These are phyloP conservation scores for Abrus precatorius DNA, from an alignment of 306 rosid genomes.

Conservation along the genomic window DNA sequence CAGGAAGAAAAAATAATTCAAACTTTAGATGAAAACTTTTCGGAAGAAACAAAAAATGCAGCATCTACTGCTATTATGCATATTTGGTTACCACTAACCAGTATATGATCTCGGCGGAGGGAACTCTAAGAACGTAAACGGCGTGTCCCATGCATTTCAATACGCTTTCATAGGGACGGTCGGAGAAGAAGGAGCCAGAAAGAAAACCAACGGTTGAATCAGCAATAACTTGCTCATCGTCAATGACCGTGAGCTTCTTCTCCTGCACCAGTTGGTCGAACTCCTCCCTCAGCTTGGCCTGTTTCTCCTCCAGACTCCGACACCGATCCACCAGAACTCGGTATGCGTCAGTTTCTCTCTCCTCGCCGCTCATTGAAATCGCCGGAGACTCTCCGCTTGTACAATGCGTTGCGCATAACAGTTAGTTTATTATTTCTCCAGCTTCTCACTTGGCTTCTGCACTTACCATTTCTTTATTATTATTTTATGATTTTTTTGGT, in stretches of 20 bases:
- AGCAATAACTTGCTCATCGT: background rate
- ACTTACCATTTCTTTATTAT: background rate
- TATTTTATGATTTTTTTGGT: background rate
- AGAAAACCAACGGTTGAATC: constrained; percentile 41
- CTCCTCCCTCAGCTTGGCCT: constrained; percentile 57
- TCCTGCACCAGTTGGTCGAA: constrained; percentile 53
- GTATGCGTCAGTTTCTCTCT: constrained; percentile 29
- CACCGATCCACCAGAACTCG: constrained; percentile 57
- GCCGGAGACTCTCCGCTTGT: constrained; percentile 49
- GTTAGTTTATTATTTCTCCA: constrained; percentile 22
- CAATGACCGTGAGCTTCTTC: background rate
- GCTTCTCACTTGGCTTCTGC: constrained; percentile 14
- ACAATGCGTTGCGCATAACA: constrained; percentile 55
- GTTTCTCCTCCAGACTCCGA: constrained; percentile 65
- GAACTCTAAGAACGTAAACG: constrained; percentile 60
- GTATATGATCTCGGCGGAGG: constrained; percentile 68
- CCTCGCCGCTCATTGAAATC: constrained; percentile 50
- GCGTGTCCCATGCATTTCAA: constrained; percentile 74
- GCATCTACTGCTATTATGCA: background rate
- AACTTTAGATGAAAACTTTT: background rate
- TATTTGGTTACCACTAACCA: constrained; percentile 72
- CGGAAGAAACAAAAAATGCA: background rate
- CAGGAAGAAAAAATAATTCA: background rate
- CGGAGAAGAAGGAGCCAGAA: constrained; percentile 54
- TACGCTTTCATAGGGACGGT: constrained; percentile 57